A percentile compares a stretch with the other conserved stretches of the same genome.
Conservation (phyloP, 768 basidiomycete genomes). For the Clavaria fumosa region DNA sequence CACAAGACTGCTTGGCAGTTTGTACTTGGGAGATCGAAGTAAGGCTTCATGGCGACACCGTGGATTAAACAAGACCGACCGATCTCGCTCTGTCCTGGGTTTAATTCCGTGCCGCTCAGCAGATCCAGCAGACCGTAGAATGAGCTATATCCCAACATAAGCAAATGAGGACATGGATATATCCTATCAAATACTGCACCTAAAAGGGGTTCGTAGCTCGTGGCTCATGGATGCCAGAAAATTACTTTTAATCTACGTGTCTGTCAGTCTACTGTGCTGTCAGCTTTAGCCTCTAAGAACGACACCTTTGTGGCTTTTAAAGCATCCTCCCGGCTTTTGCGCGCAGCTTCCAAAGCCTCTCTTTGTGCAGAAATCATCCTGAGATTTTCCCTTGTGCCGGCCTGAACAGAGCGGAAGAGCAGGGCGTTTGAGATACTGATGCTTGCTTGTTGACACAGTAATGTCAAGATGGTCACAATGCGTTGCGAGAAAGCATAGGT, state of each 20-base stretch:
- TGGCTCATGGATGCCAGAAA: slow-evolving; percentile 69
- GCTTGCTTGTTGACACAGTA: slow-evolving; percentile 59
- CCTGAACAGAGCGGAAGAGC: slow-evolving; percentile 60
- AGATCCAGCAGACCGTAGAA: slow-evolving; percentile 67
- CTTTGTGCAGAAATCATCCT: slow-evolving; percentile 64
- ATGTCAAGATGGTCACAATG: slow-evolving; percentile 42
- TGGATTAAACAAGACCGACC: slow-evolving; percentile 21
- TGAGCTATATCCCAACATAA: slow-evolving; percentile 26
- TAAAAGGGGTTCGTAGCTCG: slow-evolving; percentile 64
- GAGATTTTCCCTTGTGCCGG: slow-evolving; percentile 57
- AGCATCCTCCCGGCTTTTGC: slow-evolving; percentile 57
- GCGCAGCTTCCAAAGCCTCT: slow-evolving; percentile 53
- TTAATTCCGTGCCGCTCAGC: slow-evolving; percentile 55
- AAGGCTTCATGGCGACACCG: not conserved
- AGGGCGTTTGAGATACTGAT: slow-evolving; percentile 63
- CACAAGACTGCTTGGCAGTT: slow-evolving; percentile 68
- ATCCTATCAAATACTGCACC: slow-evolving; percentile 22
- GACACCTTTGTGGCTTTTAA: slow-evolving; percentile 54
- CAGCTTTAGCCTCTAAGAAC: too few relatives aligned
- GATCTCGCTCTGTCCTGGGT: slow-evolving; percentile 54
- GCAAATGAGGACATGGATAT: not conserved
- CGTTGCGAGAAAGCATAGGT: slow-evolving; percentile 49
- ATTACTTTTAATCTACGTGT: slow-evolving; percentile 70
- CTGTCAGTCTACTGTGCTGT: too few relatives aligned
- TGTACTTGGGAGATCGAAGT: slow-evolving; percentile 29